Base-by-base conservation (phyloP, 2,329 filamentous ascomycete genomes). In the Dothidotthia symphoricarpi region DNA sequence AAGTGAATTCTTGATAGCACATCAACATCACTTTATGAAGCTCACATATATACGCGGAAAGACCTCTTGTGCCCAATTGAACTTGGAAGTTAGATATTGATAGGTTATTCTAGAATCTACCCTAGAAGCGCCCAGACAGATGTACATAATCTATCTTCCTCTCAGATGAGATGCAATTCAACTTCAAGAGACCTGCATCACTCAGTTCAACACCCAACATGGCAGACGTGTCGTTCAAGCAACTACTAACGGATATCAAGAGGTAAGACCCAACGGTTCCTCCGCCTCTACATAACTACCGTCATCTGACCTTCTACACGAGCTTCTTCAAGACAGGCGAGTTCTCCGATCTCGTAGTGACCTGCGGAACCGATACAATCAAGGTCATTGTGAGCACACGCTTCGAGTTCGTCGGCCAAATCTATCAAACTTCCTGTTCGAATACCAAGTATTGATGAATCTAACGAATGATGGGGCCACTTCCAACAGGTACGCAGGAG, bases 291-390 rank as follows among this genome's bases (percentile, higher is more conserved):
- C 15, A 19, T 6, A 4, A 16, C 15, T 28, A 12, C 32, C 16
- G 7, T 26, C 25, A n/a, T n/a, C n/a, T n/a, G n/a, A n/a, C n/a
- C n/a, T n/a, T n/a, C 15, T 16, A 4, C 2, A 15, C 15, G 6
- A 39, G 31, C n/a, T 33, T 36, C 7, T 25, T 35, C 14, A 14
- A 12, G 6, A 24, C 29, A 9, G 41, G 40, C 13, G 28, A 39
- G 10, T 45, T 39, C 32, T 42, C 45, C 3, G 41, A 45, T 24
- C 32, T 42, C 16, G 36, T 24, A 2, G 39, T 45, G 12, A 43
- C n/a, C 9, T 45, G 43, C 14, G 30, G 36, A 5, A 16, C 24
- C 4, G 36, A 47, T 16, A 28, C 16, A 12, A 37, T 40, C 27
- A 37, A 41, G 16, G 36, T 41, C 16, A 30, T 30, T 8, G 16